Conservation (phyloP, 2,329 filamentous ascomycete species). For the Cucurbitaria berberidis region DNA sequence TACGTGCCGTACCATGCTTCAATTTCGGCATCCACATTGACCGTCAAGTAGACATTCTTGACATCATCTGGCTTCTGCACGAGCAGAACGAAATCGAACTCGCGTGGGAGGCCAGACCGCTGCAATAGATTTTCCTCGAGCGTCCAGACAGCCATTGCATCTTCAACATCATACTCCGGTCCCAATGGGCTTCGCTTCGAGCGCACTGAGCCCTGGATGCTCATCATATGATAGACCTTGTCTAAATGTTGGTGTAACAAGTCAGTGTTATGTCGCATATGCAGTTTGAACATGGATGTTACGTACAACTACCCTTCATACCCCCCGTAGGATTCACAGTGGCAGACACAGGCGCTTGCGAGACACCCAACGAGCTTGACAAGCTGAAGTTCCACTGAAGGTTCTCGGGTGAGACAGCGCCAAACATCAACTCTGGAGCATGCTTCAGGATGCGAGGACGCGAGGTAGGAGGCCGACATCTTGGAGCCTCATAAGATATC, state of each 20-base stretch:
- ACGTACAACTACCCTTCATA: conserved; percentile 49
- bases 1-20: conserved; percentile 51
- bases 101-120: conserved; percentile 56
- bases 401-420: conserved; percentile 55
- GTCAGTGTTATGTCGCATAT: too few species aligned
- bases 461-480: conserved; percentile 21
- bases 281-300: too few species aligned
- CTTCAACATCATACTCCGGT: conserved; percentile 49
- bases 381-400: conserved; percentile 58
- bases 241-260: too few species aligned
- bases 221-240: conserved; percentile 57
- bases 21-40: conserved; percentile 54
- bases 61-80: conserved; percentile 53
- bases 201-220: conserved; percentile 56
- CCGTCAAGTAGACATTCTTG: conserved; percentile 48
- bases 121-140: conserved; percentile 58
- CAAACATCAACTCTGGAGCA: conserved; percentile 58
- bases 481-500: conserved; percentile 9
- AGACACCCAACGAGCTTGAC: conserved; percentile 55
- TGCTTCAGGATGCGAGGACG: conserved; percentile 57
- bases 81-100: conserved; percentile 60
- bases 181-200: conserved; percentile 47
- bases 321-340: conserved; percentile 52
- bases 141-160: conserved; percentile 58
- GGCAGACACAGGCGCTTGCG: conserved; percentile 52